phyloP scores from a whole-genome alignment of 2,329 filamentous ascomycete species.

The Botrytis galanthina region DNA sequence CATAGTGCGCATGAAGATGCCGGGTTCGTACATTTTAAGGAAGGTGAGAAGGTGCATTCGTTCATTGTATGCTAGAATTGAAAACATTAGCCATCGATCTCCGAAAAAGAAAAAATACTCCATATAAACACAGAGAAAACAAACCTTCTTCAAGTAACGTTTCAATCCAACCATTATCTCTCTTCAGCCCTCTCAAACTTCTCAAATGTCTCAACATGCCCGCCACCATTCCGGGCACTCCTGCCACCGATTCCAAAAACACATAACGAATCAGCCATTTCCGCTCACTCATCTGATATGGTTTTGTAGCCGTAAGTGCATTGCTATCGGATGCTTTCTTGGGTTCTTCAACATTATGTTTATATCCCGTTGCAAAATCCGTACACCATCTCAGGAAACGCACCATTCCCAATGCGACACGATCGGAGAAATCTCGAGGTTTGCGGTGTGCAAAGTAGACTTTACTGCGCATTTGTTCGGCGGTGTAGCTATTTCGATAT shows the following conservation, averaged over 20 bases:
- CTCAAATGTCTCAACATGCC: conserved; percentile 90
- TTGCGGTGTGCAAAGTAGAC: conserved; percentile 76
- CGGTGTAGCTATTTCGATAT: conserved; percentile 58
- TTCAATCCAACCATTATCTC: conserved; percentile 97
- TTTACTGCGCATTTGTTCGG: conserved; percentile 70
- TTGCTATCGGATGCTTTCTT: conserved; percentile 46
- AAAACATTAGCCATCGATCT: conserved; percentile 47
- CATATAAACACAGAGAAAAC: not conserved
- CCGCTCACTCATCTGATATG: conserved; percentile 70
- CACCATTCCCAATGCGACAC: conserved; percentile 73
- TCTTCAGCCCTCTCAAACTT: conserved; percentile 78
- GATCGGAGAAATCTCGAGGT: conserved; percentile 71
- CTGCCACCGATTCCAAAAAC: conserved; percentile 92
- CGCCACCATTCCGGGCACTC: conserved; percentile 94
- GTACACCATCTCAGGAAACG: conserved; percentile 74
- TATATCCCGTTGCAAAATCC: conserved; percentile 78
- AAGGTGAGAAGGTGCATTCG: conserved; percentile 92
- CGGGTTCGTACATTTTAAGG: conserved; percentile 81
- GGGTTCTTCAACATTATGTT: conserved; percentile 59
- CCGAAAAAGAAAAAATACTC: too few relatives aligned
- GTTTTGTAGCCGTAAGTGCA: conserved; percentile 48
- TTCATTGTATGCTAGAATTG: conserved; percentile 86
- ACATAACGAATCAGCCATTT: conserved; percentile 91
- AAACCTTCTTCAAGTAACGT: conserved; percentile 64
- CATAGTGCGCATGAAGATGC: conserved; percentile 84